Conservation (phyloP, 1,284 basidiomycete genomes). For the Ganoderma lingzhi region DNA sequence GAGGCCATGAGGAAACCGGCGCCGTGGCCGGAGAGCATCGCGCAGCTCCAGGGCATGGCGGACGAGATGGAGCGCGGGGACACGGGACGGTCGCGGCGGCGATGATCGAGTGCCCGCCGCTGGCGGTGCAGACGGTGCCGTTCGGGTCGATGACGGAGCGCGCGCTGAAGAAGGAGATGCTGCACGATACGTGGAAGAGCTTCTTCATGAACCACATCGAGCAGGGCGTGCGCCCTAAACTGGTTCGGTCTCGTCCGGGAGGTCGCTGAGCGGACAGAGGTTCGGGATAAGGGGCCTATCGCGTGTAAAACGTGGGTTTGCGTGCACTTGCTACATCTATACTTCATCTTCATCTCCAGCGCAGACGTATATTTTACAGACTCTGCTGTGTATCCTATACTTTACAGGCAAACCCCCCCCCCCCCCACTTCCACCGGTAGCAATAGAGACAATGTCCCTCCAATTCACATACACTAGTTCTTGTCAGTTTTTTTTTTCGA, state of each 20-base stretch:
- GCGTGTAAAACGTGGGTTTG: no score
- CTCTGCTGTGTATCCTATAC: no score
- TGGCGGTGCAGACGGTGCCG: slow-evolving; percentile 40
- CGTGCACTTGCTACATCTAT: no score
- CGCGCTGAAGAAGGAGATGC: slow-evolving; percentile 10
- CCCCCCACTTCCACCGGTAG: no score
- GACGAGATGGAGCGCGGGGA: slow-evolving; percentile 32
- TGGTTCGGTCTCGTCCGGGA: not conserved
- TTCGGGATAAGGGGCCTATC: not conserved
- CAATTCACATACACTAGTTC: no score
- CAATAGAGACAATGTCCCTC: no score
- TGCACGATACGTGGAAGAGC: slow-evolving; percentile 34
- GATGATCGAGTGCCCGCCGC: slow-evolving; percentile 37
- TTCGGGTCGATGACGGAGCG: slow-evolving; percentile 36
- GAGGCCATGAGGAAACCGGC: slow-evolving; percentile 28
- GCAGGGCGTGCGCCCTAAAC: slow-evolving; percentile 27
- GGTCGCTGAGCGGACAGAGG: not conserved
- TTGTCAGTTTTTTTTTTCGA: no score
- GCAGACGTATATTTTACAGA: no score
- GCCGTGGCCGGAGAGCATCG: slow-evolving; percentile 38
- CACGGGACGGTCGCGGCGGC: slow-evolving; percentile 33
- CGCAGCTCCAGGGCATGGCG: slow-evolving; percentile 33
- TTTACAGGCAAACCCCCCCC: no score
- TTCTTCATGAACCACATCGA: slow-evolving; percentile 32
- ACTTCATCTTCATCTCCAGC: no score